phyloP scores from a whole-genome alignment of 345 rosid genomes.

The Euphorbia tirucalli region DNA sequence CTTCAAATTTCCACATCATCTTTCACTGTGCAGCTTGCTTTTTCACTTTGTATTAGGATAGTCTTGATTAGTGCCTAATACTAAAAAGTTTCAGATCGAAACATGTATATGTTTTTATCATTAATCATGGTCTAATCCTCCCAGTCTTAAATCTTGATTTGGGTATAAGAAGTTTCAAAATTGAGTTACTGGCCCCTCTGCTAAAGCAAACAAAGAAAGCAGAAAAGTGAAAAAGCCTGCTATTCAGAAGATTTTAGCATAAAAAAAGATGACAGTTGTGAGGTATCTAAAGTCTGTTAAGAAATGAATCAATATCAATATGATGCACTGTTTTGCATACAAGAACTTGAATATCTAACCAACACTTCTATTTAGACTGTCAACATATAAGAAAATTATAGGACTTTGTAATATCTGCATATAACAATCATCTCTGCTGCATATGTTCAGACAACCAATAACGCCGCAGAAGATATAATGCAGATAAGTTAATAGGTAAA shows the following conservation, averaged over 20 bases:
- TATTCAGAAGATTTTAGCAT: background rate
- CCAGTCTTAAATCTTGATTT: background rate
- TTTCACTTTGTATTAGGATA: background rate
- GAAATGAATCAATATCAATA: background rate
- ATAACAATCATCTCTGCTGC: no score
- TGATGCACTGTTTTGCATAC: no score
- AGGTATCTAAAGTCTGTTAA: background rate
- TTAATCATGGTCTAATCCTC: no score
- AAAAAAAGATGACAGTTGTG: background rate
- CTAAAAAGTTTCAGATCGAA: background rate
- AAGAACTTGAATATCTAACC: no score
- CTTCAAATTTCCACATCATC: background rate
- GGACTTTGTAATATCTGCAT: no score
- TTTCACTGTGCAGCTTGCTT: background rate
- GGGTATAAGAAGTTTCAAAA: background rate
- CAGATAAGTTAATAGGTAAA: no score
- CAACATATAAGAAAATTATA: no score
- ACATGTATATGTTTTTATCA: no score
- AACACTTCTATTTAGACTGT: no score
- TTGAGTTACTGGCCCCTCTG: background rate
- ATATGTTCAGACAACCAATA: no score
- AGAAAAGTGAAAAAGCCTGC: constrained; percentile 8
- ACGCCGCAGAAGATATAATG: no score
- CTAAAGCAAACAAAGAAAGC: constrained; percentile 6
- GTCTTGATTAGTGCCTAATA: background rate